Percentiles rank a stretch among this genome's conserved stretches.
Conservation (phyloP, 2,329 filamentous ascomycete genomes). For the Aspergillus amoenus region DNA sequence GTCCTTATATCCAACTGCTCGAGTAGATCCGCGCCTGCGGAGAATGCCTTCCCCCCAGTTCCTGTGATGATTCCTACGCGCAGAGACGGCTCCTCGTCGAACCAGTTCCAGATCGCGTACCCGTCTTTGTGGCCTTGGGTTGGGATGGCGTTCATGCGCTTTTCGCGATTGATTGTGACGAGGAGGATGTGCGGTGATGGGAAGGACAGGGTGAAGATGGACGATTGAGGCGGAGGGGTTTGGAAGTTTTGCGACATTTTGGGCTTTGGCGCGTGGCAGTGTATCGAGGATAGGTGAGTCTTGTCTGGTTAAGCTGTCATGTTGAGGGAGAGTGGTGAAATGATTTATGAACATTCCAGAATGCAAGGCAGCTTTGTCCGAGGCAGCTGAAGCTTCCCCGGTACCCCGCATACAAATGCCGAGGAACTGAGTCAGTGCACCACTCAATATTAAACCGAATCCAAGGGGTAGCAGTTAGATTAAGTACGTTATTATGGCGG, state of each 20-base stretch:
- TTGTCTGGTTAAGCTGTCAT: not conserved
- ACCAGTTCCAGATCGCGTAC: constrained; percentile 41
- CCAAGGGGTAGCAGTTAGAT: no score
- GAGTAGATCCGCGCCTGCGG: constrained; percentile 45
- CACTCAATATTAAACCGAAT: not conserved
- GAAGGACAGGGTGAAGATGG: constrained; percentile 26
- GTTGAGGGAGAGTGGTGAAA: not conserved
- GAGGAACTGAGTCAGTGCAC: not conserved
- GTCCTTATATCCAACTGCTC: constrained; percentile 35
- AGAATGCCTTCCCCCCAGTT: constrained; percentile 45
- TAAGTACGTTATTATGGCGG: no score
- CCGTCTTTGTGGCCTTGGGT: constrained; percentile 41
- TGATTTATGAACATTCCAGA: no score
- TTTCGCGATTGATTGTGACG: constrained; percentile 44
- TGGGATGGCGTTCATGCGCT: constrained; percentile 43
- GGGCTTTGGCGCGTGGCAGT: not conserved
- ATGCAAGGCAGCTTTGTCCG: not conserved
- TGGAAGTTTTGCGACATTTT: constrained; percentile 1
- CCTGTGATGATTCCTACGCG: constrained; percentile 46
- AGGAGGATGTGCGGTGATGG: constrained; percentile 44
- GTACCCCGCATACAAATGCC: not conserved
- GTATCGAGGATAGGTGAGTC: not conserved
- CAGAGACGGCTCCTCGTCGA: constrained; percentile 41
- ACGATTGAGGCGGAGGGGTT: not conserved
- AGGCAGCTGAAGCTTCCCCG: not conserved